Evolutionary conservation across 2,329 filamentous ascomycete species (phyloP), one percentile per base, ranked within the genome.

Genomic region (Cladosporium sp.): DNA sequence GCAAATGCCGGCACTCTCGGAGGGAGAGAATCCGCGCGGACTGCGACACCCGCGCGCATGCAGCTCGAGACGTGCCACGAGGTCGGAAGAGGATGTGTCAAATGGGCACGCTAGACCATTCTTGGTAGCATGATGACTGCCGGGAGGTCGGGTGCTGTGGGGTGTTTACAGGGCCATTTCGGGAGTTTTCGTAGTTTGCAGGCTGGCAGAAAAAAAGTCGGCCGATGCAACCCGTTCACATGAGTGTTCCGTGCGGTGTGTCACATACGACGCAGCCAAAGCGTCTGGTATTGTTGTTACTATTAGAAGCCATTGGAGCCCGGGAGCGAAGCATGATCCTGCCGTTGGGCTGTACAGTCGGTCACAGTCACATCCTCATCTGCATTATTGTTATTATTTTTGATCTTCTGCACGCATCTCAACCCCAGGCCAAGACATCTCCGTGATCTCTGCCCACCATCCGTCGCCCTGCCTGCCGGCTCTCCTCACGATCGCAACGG

Each of bases 401-500:
- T 26, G 23, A 26, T 26, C 49, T 26, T 29, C 33, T 62, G n/a
- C 46, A 62, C 23, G 29, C 49, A 44, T 46, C 50, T 26, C 49
- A 44, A 44, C 60, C 60, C 60, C 60, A 63, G 60, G 60, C 60
- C 60, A 63, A 63, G 60, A 55, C 26, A 55, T 55, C 60, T 21
- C 37, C 37, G 37, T 44, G 37, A 44, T 44, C 35, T 29, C n/a
- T 40, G 35, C 35, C 35, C 16, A 26, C 5, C 35, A 16, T 6
- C 18, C 37, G 56, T 31, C 49, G 49, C 49, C 49, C 49, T 52
- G 50, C 23, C 60, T 55, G 50, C 60, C 49, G 60, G 60, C 46
- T 53, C 60, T 62, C 46, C 60, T 53, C 60, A 52, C 23, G 60
- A 63, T 63, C 60, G 60, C 33, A 63, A 63, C 60, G 60, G 46